Conservation (phyloP, 495 filamentous ascomycete genomes). For the Cladorrhinum samala region DNA sequence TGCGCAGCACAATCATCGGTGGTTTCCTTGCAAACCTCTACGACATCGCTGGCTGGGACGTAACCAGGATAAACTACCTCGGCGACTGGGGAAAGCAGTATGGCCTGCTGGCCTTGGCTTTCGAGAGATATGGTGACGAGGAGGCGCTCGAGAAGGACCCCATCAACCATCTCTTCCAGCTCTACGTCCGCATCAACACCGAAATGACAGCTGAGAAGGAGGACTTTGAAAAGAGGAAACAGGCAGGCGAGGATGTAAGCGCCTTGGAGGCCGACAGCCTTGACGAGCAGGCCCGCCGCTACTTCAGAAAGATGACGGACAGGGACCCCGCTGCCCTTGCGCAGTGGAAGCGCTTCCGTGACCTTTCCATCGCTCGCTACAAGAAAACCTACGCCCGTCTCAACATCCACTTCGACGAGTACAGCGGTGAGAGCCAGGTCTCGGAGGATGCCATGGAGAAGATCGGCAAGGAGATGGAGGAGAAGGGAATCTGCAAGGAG, state of each 20-base stretch:
- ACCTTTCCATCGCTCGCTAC: conserved; percentile 82
- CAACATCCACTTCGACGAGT: conserved; percentile 91
- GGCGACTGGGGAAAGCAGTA: conserved; percentile 67
- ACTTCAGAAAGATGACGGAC: conserved; percentile 91
- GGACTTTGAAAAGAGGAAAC: conserved; percentile 38
- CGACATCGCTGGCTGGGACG: conserved; percentile 55
- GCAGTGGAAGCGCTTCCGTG: conserved; percentile 81
- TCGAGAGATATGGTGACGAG: conserved; percentile 54
- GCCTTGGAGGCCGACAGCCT: conserved; percentile 46
- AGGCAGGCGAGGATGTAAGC: conserved; percentile 44
- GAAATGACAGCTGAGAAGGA: conserved; percentile 54
- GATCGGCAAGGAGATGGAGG: conserved; percentile 57
- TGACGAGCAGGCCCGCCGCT: conserved; percentile 60
- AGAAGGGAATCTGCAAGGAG: conserved; percentile 67
- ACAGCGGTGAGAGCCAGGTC: conserved; percentile 92
- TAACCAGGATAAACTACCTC: conserved; percentile 58
- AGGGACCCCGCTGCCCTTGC: conserved; percentile 68
- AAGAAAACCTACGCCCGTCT: conserved; percentile 44
- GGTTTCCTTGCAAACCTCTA: conserved; percentile 59
- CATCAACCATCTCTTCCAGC: conserved; percentile 58
- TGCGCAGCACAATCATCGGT: conserved; percentile 62
- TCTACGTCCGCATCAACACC: conserved; percentile 57
- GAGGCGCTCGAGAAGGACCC: conserved; percentile 50
- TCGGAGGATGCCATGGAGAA: conserved; percentile 72
- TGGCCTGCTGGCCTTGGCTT: conserved; percentile 54